A percentile compares a stretch with the other conserved stretches of the same genome.
Conservation (phyloP, 192 early-diverging fungal genomes). For the Glomus cerebriforme region DNA sequence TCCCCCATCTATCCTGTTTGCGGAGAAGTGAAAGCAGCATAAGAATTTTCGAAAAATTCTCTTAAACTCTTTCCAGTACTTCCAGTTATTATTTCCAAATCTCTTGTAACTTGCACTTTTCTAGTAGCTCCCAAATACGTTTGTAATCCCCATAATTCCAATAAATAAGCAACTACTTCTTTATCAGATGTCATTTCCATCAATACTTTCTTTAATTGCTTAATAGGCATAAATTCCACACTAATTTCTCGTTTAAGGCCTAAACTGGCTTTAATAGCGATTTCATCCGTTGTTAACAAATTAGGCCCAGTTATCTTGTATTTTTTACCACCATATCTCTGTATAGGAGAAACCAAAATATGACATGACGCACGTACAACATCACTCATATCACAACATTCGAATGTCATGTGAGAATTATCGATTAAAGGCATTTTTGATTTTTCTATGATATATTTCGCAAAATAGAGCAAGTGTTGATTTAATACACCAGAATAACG, state of each 20-base stretch:
- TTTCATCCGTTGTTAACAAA: neutral
- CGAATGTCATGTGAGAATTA: neutral
- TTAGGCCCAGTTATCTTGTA: constrained; percentile 15
- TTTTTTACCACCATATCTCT: constrained; percentile 7
- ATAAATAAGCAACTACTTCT: constrained; percentile 3
- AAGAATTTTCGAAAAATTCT: constrained; percentile 10
- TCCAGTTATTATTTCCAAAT: neutral
- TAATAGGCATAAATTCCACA: neutral
- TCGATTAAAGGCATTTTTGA: constrained; percentile 13
- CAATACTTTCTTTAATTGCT: neutral
- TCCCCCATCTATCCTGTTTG: neutral
- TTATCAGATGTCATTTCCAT: neutral
- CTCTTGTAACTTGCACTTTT: constrained; percentile 12
- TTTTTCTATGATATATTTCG: neutral
- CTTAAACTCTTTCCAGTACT: constrained; percentile 4
- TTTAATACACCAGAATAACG: constrained; percentile 9
- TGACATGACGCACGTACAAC: neutral
- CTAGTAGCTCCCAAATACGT: neutral
- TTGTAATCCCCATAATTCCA: constrained; percentile 24
- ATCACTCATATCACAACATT: constrained; percentile 9
- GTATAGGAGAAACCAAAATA: neutral
- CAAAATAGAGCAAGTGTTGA: neutral
- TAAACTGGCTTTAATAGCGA: constrained; percentile 6
- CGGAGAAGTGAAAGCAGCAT: neutral
- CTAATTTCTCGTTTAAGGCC: neutral